phyloP scores from a whole-genome alignment of 495 filamentous ascomycete genomes.

The Penicillium cataractarum region DNA sequence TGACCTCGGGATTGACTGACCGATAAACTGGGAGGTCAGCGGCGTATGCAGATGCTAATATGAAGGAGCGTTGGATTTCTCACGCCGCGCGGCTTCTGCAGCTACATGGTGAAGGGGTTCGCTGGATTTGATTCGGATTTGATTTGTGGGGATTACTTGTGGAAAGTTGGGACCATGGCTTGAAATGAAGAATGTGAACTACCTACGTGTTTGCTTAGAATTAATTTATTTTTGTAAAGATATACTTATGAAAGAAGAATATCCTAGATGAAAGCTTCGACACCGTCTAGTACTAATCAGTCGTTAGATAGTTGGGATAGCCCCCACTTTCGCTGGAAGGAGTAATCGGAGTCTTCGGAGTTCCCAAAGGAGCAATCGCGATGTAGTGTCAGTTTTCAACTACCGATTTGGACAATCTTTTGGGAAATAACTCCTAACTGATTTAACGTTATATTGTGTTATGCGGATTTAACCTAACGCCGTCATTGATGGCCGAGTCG shows the following conservation, averaged over 20 bases:
- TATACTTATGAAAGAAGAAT: background rate
- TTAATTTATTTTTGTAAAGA: background rate
- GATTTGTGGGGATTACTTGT: background rate
- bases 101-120: background rate
- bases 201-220: background rate
- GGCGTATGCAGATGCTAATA: background rate
- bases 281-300: no score
- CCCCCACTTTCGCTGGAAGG: background rate
- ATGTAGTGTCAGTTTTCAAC: background rate
- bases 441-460: background rate
- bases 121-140: constrained; percentile 15
- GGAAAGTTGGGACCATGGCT: background rate
- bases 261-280: no score
- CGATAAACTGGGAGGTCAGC: background rate
- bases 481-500: background rate
- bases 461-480: background rate
- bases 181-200: background rate
- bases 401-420: background rate
- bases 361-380: background rate
- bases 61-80: background rate
- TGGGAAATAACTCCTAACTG: background rate
- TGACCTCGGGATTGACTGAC: background rate
- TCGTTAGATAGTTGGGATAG: background rate
- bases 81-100: constrained; percentile 4
- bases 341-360: background rate